Evolutionary conservation across 2,329 filamentous ascomycete genomes (phyloP).

Genomic region (Podosphaera fusca): DNA sequence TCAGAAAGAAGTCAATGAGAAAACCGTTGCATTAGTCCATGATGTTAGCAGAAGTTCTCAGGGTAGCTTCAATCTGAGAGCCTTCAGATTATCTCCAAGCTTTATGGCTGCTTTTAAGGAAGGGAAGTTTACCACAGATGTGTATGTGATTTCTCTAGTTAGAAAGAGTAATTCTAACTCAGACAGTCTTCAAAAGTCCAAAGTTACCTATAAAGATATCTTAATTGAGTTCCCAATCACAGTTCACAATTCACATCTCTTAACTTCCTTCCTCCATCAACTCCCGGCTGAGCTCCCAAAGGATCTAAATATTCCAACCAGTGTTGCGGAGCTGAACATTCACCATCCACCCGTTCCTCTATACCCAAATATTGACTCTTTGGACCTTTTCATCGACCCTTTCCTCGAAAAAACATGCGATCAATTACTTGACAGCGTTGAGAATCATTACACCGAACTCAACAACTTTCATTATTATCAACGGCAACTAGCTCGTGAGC

Average conservation of each 20-base stretch:
- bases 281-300: slow-evolving; percentile 44
- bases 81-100: slow-evolving; percentile 66
- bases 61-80: slow-evolving; percentile 69
- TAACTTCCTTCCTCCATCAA: slow-evolving; percentile 89
- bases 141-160: slow-evolving; percentile 30
- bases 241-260: slow-evolving; percentile 91
- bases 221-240: slow-evolving; percentile 71
- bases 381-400: slow-evolving; percentile 86
- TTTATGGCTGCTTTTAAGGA: slow-evolving; percentile 92
- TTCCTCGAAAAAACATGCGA: slow-evolving; percentile 98
- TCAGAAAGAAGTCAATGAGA: slow-evolving; percentile 76
- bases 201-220: slow-evolving; percentile 83
- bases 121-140: slow-evolving; percentile 87
- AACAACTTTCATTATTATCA: slow-evolving; percentile 99
- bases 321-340: slow-evolving; percentile 53
- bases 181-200: slow-evolving; percentile 71
- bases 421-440: slow-evolving; percentile 84
- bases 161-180: slow-evolving; percentile 4
- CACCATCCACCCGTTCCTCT: slow-evolving; percentile 41
- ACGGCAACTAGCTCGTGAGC: slow-evolving; percentile 76
- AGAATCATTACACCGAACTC: slow-evolving; percentile 92
- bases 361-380: slow-evolving; percentile 61
- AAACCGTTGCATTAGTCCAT: slow-evolving; percentile 73
- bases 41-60: slow-evolving; percentile 90
- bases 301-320: slow-evolving; percentile 53